A percentile compares a stretch with the other conserved stretches of the same genome.
These are phyloP conservation scores for Penicillium frequentans DNA, from an alignment of 2,329 filamentous ascomycete genomes.

Conservation along the genomic window DNA sequence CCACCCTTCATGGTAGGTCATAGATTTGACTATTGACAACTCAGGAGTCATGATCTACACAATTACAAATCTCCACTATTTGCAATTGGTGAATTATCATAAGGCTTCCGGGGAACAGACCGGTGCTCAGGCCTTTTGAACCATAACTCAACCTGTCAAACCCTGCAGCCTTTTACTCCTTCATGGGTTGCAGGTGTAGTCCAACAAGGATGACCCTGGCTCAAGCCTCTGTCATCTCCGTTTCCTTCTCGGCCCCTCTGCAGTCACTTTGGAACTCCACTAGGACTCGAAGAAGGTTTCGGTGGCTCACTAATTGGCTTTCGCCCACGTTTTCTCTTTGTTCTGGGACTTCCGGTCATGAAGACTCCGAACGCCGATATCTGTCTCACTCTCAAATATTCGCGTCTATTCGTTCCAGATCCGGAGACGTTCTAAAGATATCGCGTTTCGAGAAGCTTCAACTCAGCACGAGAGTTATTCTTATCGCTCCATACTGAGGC, in stretches of 20 bases:
- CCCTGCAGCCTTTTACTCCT: constrained; percentile 2
- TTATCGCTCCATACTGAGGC: background rate
- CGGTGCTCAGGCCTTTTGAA: constrained; percentile 1
- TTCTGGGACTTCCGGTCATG: background rate
- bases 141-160: constrained; percentile 1
- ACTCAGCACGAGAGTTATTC: background rate
- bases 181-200: constrained; percentile 1
- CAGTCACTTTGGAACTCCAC: background rate
- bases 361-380: background rate
- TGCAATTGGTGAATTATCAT: background rate
- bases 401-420: background rate
- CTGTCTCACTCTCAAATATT: constrained; percentile 7
- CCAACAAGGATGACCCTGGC: constrained; percentile 10
- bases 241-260: background rate
- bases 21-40: background rate
- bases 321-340: background rate
- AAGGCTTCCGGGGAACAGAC: background rate
- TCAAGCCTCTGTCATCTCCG: background rate
- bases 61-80: background rate
- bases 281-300: background rate
- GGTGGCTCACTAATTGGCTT: background rate
- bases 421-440: constrained; percentile 15
- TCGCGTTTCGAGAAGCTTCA: constrained; percentile 7
- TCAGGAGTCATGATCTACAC: background rate
- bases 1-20: background rate